These are phyloP conservation scores for slime mould (Dictyostelium discoideum) DNA, from an alignment of 78 protist species.

Conservation along the genomic window dicty_2.7 NC_007090.3:4212001-4212500, in stretches of 20 bases:
- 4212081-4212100: not conserved
- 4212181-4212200: constrained; percentile 26
- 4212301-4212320: not conserved
- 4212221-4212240: constrained; percentile 1
- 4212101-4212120: not conserved
- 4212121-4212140: constrained; percentile 2
- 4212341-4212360: constrained; percentile 27
- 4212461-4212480: not conserved
- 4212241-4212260: constrained; percentile 31
- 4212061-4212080: constrained; percentile 13
- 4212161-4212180: not conserved
- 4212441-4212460: constrained; percentile 3
- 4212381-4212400: constrained; percentile 13
- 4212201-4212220: constrained; percentile 5
- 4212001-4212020: not conserved
- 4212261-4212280: constrained; percentile 18
- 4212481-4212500: not conserved
- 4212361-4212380: not conserved
- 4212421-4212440: constrained; percentile 1
- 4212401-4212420: constrained; percentile 39
- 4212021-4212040: not conserved
- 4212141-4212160: constrained; percentile 6
- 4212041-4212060: not conserved
- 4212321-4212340: not conserved
- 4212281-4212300: not conserved